A percentile compares a stretch with the other conserved stretches of the same genome.
Evolutionary conservation across 2,329 filamentous ascomycete genomes (phyloP).

Genomic region (Elsinoe perseae): DNA sequence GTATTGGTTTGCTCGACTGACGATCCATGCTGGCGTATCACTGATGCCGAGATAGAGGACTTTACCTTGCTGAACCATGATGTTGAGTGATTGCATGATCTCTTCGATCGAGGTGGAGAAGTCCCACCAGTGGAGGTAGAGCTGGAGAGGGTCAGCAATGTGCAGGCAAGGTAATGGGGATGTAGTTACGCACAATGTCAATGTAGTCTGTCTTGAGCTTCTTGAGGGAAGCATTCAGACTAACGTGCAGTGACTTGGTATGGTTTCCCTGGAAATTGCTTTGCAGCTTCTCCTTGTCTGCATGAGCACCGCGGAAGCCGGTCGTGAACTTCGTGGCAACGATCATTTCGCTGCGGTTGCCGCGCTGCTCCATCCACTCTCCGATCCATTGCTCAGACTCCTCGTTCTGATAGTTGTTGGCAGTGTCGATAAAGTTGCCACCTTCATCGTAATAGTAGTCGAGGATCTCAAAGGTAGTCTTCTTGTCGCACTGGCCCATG

Average conservation of each 20-base stretch:
- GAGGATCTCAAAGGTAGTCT: constrained; percentile 28
- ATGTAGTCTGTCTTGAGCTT: constrained; percentile 24
- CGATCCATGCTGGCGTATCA: constrained; percentile 35
- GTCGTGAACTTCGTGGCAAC: constrained; percentile 49
- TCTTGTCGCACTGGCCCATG: constrained; percentile 26
- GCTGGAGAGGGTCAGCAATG: neutral
- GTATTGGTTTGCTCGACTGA: constrained; percentile 27
- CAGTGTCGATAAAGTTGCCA: constrained; percentile 32
- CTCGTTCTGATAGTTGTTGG: constrained; percentile 32
- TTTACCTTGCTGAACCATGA: constrained; percentile 29
- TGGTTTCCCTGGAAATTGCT: constrained; percentile 50
- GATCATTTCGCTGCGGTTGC: constrained; percentile 44
- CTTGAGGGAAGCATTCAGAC: constrained; percentile 34
- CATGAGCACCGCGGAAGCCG: constrained; percentile 22
- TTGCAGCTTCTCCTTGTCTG: constrained; percentile 26
- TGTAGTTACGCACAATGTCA: constrained; percentile 20
- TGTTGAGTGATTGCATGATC: constrained; percentile 33
- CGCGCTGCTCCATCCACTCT: constrained; percentile 41
- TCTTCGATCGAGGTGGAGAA: constrained; percentile 37
- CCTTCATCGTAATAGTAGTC: constrained; percentile 30
- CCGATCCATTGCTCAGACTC: constrained; percentile 30
- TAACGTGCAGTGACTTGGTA: constrained; percentile 50
- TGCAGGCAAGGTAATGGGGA: neutral
- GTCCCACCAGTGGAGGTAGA: constrained; percentile 33
- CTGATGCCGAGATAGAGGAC: constrained; percentile 35